Conservation (phyloP, 2,329 filamentous ascomycete genomes). For the Davidsoniella australis region DNA sequence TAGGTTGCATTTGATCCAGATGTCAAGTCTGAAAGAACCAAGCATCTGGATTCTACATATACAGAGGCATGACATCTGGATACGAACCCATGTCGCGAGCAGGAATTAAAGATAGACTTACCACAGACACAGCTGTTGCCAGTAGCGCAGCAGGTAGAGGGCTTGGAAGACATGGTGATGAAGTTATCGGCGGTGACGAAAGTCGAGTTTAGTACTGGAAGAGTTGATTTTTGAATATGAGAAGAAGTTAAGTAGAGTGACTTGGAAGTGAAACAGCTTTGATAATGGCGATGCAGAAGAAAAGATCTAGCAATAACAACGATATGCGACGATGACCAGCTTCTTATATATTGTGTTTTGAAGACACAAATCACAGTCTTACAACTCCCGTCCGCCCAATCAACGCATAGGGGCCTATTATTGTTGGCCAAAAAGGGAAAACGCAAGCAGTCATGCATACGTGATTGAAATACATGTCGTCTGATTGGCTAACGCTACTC, state of each 20-base stretch:
- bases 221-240: not conserved
- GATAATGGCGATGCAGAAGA: not conserved
- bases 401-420: constrained; percentile 3
- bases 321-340: not conserved
- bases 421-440: constrained; percentile 8
- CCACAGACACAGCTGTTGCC: constrained; percentile 37
- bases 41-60: not conserved
- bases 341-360: constrained; percentile 8
- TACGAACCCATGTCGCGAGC: not conserved
- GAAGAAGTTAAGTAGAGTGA: not conserved
- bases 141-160: constrained; percentile 39
- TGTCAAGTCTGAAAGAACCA: not conserved
- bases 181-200: not conserved
- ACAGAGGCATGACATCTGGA: not conserved
- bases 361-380: not conserved
- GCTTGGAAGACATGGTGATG: constrained; percentile 11
- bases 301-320: not conserved
- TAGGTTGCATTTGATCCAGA: not conserved
- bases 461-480: constrained; percentile 12
- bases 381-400: constrained; percentile 1
- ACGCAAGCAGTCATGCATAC: constrained; percentile 4
- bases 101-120: constrained; percentile 22
- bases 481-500: constrained; percentile 9
- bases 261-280: not conserved
- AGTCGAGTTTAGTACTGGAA: not conserved